A percentile compares a stretch with the other conserved stretches of the same genome.
Evolutionary conservation across 129 eudicot genomes (phyloP).

Genomic region (Tanacetum coccineum): DNA sequence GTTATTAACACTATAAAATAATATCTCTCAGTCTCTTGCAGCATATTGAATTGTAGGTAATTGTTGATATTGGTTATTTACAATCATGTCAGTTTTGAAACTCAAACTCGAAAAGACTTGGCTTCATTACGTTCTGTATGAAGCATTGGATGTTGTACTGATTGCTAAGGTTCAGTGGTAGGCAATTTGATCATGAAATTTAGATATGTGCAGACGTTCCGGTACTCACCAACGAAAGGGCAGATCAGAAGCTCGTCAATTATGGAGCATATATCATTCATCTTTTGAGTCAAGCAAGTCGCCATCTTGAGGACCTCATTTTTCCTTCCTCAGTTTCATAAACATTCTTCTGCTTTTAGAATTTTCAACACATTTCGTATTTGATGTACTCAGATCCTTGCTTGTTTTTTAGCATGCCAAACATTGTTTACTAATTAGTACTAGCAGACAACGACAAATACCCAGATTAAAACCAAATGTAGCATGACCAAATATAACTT

Average conservation of each 20-base stretch:
- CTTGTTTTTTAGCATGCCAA: conserved; percentile 39
- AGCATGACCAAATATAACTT: conserved; percentile 1
- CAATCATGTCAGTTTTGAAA: no score
- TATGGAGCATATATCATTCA: no score
- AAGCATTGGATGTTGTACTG: background rate
- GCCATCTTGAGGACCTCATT: conserved; percentile 60
- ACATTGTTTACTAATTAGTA: conserved; percentile 47
- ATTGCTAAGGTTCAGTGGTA: background rate
- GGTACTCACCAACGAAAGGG: no score
- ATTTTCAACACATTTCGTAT: conserved; percentile 41
- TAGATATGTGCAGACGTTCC: background rate
- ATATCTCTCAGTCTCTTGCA: no score
- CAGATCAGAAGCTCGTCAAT: no score
- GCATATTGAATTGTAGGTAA: background rate
- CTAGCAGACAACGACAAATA: conserved; percentile 28
- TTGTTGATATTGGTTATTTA: no score
- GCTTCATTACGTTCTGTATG: no score
- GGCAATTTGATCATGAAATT: background rate
- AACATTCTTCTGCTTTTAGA: conserved; percentile 76
- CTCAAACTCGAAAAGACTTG: no score
- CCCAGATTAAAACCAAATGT: conserved; percentile 3
- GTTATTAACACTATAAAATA: no score
- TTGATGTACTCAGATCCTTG: conserved; percentile 37
- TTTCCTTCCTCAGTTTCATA: conserved; percentile 69
- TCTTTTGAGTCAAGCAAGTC: no score